Conservation (phyloP, 768 basidiomycete genomes). For the Trametes coccinea region DNA sequence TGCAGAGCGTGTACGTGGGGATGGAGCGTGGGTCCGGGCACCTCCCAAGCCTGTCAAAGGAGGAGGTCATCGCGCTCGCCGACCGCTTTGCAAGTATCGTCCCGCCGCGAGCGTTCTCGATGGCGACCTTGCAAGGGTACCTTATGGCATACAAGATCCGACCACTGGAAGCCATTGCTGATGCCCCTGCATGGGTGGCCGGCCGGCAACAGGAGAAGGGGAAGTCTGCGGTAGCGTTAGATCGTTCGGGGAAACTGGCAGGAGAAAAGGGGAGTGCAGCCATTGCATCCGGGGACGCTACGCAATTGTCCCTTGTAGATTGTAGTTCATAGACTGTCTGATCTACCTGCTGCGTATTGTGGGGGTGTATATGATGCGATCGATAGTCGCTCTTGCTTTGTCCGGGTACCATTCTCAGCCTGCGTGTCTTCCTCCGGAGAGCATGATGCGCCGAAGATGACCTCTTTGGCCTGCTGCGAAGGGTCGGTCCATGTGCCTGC, state of each 20-base stretch:
- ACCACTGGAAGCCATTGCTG: slow-evolving; percentile 50
- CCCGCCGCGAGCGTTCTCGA: slow-evolving; percentile 39
- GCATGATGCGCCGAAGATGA: too few species aligned
- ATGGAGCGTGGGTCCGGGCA: neutral
- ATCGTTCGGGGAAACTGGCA: neutral
- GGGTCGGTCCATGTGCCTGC: too few species aligned
- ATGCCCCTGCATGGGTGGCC: slow-evolving; percentile 20
- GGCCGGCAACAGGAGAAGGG: neutral
- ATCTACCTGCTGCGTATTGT: too few species aligned
- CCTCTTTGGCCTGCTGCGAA: too few species aligned
- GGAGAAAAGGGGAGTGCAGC: too few species aligned
- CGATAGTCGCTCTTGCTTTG: too few species aligned
- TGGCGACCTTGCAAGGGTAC: slow-evolving; percentile 63
- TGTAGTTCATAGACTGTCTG: too few species aligned
- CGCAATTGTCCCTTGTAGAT: too few species aligned
- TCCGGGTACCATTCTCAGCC: too few species aligned
- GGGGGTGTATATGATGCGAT: too few species aligned
- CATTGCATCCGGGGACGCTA: too few species aligned
- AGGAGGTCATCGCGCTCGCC: slow-evolving; percentile 49
- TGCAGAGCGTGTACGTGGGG: slow-evolving; percentile 2
- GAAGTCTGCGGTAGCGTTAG: neutral
- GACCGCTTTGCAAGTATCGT: slow-evolving; percentile 54
- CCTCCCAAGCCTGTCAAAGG: slow-evolving; percentile 34
- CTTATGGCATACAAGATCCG: slow-evolving; percentile 67
- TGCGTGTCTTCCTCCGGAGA: too few species aligned